Percentiles rank a stretch among this genome's conserved stretches.
Evolutionary conservation across 129 eudicot genomes (phyloP).

Genomic region (Helianthus tuberosus): DNA sequence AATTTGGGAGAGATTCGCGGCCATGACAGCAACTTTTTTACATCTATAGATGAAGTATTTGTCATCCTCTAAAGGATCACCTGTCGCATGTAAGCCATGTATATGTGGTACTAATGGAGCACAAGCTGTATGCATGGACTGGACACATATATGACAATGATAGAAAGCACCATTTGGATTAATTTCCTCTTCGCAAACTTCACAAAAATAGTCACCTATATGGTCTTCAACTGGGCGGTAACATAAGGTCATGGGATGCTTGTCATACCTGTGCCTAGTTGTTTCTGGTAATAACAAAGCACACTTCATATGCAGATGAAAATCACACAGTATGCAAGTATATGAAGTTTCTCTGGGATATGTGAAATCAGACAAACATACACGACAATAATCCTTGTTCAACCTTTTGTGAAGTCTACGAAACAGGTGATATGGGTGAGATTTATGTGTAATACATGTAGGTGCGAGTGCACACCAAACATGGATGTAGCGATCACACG

Average conservation of each 20-base stretch:
- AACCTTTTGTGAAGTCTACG: not conserved
- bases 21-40: not conserved
- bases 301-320: too few relatives aligned
- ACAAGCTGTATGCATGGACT: slow-evolving; percentile 17
- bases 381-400: not conserved
- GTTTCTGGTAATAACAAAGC: too few relatives aligned
- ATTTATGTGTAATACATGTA: slow-evolving; percentile 3
- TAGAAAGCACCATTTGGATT: slow-evolving; percentile 5
- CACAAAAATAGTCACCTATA: too few relatives aligned
- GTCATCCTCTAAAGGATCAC: too few relatives aligned
- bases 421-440: slow-evolving; percentile 12
- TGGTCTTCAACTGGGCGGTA: too few relatives aligned
- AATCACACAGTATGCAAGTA: not conserved
- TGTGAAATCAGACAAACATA: not conserved
- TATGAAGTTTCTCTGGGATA: too few relatives aligned
- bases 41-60: too few relatives aligned
- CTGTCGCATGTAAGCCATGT: too few relatives aligned
- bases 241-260: too few relatives aligned
- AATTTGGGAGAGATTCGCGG: too few relatives aligned
- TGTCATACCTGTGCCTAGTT: too few relatives aligned
- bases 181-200: too few relatives aligned
- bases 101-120: not conserved
- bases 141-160: slow-evolving; percentile 18
- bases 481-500: not conserved
- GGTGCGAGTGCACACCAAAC: slow-evolving; percentile 19